Evolutionary conservation across 108 stramenopile genomes (phyloP).

Genomic region (Asterionellopsis glacialis): DNA sequence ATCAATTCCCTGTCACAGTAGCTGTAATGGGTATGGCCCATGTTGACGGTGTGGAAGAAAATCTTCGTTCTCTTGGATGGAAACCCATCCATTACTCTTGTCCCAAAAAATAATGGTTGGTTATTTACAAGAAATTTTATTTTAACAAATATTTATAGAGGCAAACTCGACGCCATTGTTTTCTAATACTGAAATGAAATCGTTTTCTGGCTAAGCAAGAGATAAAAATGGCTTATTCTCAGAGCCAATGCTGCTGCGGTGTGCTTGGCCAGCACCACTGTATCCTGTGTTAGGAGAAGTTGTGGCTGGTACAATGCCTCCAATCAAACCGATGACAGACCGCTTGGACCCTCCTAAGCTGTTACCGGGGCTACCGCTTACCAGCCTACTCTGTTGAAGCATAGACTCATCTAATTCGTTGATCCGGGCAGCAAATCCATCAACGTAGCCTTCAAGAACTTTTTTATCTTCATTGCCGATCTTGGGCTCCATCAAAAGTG

Average conservation of each 20-base stretch:
- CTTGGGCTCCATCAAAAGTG: slow-evolving; percentile 79
- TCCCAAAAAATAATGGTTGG: neutral
- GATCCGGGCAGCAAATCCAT: slow-evolving; percentile 80
- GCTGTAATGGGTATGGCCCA: slow-evolving; percentile 76
- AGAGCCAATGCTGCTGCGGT: too few relatives aligned
- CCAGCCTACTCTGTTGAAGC: slow-evolving; percentile 48
- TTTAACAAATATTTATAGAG: too few relatives aligned
- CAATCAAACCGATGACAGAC: slow-evolving; percentile 34
- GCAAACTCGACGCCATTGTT: too few relatives aligned
- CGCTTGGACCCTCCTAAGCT: neutral
- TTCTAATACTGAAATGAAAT: too few relatives aligned
- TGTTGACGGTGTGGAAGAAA: slow-evolving; percentile 61
- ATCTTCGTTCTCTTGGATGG: slow-evolving; percentile 56
- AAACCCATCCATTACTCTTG: slow-evolving; percentile 8
- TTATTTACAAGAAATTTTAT: too few relatives aligned
- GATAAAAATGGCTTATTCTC: too few relatives aligned
- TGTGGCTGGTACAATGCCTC: neutral
- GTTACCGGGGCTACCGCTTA: neutral
- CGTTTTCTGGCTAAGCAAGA: too few relatives aligned
- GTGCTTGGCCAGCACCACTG: too few relatives aligned
- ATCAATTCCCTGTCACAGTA: slow-evolving; percentile 42
- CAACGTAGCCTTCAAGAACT: slow-evolving; percentile 75
- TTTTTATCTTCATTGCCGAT: slow-evolving; percentile 63
- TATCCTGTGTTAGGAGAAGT: too few relatives aligned
- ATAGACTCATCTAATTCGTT: slow-evolving; percentile 69